Evolutionary conservation across 2,329 filamentous ascomycete genomes (phyloP).

Genomic region (Dactylellina sp.): DNA sequence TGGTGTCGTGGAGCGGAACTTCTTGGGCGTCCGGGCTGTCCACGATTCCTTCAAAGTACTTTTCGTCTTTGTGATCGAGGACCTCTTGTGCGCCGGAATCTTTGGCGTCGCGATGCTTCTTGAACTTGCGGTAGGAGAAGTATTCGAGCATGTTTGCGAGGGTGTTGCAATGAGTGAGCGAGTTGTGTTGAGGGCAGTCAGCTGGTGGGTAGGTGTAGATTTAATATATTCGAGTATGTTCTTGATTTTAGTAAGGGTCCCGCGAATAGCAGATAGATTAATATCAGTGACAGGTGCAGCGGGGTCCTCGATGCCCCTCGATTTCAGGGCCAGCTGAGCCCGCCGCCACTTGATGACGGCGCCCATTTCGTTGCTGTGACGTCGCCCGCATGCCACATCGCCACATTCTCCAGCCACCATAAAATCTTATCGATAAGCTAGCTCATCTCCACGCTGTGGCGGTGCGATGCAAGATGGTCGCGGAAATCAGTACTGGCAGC

Average conservation of each 20-base stretch:
- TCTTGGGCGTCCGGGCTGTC: conserved; percentile 28
- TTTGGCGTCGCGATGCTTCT: conserved; percentile 71
- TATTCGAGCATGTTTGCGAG: conserved; percentile 71
- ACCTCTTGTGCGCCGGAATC: conserved; percentile 57
- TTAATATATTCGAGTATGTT: too few species aligned
- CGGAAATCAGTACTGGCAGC: too few species aligned
- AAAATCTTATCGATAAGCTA: too few species aligned
- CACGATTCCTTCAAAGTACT: conserved; percentile 52
- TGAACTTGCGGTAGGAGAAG: conserved; percentile 73
- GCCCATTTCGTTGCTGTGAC: conserved; percentile 41
- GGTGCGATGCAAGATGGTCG: too few species aligned
- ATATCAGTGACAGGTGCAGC: conserved; percentile 23
- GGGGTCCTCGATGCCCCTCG: conserved; percentile 8
- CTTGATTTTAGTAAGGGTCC: background rate
- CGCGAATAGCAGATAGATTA: too few species aligned
- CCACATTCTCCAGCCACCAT: background rate
- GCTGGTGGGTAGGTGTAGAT: conserved; percentile 7
- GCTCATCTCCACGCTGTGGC: too few species aligned
- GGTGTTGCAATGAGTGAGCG: conserved; percentile 6
- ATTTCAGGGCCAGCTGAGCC: conserved; percentile 7
- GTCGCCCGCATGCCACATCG: conserved; percentile 21
- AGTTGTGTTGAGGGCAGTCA: conserved; percentile 34
- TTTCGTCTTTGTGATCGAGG: conserved; percentile 50
- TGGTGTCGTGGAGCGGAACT: conserved; percentile 31
- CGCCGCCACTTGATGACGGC: conserved; percentile 30